Percentiles rank a stretch among this genome's conserved stretches.
Conservation (phyloP, 306 rosid genomes). For the Fragaria nilgerrensis region DNA sequence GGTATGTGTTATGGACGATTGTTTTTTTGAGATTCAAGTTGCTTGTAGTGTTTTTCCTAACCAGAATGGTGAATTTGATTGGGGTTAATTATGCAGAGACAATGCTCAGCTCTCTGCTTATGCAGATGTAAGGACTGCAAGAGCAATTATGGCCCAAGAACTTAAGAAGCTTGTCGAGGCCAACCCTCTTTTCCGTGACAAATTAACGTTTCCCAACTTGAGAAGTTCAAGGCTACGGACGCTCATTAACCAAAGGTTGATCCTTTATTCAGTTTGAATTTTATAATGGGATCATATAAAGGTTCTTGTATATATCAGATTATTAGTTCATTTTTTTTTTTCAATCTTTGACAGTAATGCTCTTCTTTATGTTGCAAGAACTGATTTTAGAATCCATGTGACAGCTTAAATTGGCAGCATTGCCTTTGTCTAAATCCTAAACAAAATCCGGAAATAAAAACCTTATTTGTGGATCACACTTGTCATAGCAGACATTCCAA, state of each 20-base stretch:
- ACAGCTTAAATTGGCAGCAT: slow-evolving; percentile 98
- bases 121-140: slow-evolving; percentile 34
- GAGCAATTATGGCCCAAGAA: slow-evolving; percentile 31
- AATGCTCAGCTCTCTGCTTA: slow-evolving; percentile 33
- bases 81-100: slow-evolving; percentile 32
- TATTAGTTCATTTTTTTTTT: not conserved
- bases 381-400: slow-evolving; percentile 32
- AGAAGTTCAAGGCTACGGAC: slow-evolving; percentile 35
- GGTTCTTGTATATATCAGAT: too few species aligned
- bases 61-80: not conserved
- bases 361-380: not conserved
- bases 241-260: slow-evolving; percentile 47
- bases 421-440: slow-evolving; percentile 77
- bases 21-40: not conserved
- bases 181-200: slow-evolving; percentile 40
- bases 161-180: slow-evolving; percentile 51
- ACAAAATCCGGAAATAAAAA: slow-evolving; percentile 89
- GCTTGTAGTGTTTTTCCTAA: not conserved
- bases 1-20: slow-evolving; percentile 36
- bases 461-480: slow-evolving; percentile 83
- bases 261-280: not conserved
- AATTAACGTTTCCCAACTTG: slow-evolving; percentile 33
- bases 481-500: slow-evolving; percentile 61
- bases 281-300: too few species aligned
- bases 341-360: not conserved